Evolutionary conservation across 768 basidiomycete species (phyloP).

Genomic region (Tylopilus balloui): DNA sequence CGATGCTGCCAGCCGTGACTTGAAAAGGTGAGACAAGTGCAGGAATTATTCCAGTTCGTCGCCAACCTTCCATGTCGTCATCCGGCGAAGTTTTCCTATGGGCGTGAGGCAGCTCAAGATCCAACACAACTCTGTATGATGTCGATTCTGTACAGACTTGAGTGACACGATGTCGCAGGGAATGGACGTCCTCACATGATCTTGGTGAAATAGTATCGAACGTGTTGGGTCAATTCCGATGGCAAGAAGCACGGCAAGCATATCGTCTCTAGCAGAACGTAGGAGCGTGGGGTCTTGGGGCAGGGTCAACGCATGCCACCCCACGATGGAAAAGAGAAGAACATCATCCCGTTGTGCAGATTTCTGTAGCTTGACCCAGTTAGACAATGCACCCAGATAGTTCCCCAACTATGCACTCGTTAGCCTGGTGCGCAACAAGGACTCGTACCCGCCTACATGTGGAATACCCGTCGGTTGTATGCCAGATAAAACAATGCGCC

Average conservation of each 20-base stretch:
- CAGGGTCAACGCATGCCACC: constrained; percentile 91
- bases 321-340: constrained; percentile 83
- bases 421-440: constrained; percentile 1
- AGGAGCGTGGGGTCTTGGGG: constrained; percentile 76
- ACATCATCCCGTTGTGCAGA: constrained; percentile 52
- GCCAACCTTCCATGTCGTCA: constrained; percentile 96
- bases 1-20: constrained; percentile 73
- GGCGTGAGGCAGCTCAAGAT: constrained; percentile 82
- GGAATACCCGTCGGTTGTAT: constrained; percentile 93
- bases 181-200: constrained; percentile 56
- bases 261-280: constrained; percentile 58
- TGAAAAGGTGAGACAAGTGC: constrained; percentile 1
- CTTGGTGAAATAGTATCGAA: constrained; percentile 81
- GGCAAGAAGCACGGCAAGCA: constrained; percentile 80
- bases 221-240: constrained; percentile 77
- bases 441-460: constrained; percentile 51
- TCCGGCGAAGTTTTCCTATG: constrained; percentile 74
- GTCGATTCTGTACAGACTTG: constrained; percentile 52
- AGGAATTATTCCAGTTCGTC: background rate
- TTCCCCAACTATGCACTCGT: constrained; percentile 70
- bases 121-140: constrained; percentile 89
- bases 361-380: constrained; percentile 82
- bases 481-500: constrained; percentile 71
- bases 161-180: background rate
- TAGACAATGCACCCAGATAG: constrained; percentile 83